Percentiles rank a stretch among this genome's conserved stretches.
phyloP scores from a whole-genome alignment of 148 eudicot genomes.

The Spergularia marina region DNA sequence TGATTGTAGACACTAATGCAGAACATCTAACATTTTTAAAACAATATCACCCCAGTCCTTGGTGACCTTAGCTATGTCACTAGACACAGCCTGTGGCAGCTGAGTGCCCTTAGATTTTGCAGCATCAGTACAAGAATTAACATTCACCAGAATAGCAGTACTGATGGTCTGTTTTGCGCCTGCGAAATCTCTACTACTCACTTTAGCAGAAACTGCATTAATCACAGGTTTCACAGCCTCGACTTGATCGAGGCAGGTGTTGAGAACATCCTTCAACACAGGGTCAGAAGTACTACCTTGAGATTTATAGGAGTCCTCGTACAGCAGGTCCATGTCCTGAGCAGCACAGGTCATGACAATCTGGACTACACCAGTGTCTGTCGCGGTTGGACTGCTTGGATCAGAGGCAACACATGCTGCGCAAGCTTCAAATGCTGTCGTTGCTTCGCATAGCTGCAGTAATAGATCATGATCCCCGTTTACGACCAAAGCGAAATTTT shows the following conservation, averaged over 20 bases:
- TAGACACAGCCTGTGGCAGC: constrained; percentile 16
- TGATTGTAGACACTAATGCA: no score
- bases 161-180: not conserved
- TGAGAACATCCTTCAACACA: constrained; percentile 7
- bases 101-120: constrained; percentile 16
- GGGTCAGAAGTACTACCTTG: not conserved
- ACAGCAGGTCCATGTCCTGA: not conserved
- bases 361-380: constrained; percentile 6
- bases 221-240: not conserved
- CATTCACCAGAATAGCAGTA: not conserved
- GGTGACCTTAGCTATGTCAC: not conserved
- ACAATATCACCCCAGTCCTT: not conserved
- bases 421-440: not conserved
- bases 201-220: not conserved
- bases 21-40: not conserved
- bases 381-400: constrained; percentile 6
- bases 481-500: not conserved
- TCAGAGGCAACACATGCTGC: constrained; percentile 1
- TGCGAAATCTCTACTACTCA: constrained; percentile 1
- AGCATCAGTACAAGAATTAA: not conserved
- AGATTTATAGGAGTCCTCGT: not conserved
- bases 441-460: constrained; percentile 7
- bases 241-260: constrained; percentile 8
- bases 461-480: constrained; percentile 5
- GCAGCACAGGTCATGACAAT: constrained; percentile 16